phyloP scores from a whole-genome alignment of 495 filamentous ascomycete species.

The Chaetomium tenue region DNA sequence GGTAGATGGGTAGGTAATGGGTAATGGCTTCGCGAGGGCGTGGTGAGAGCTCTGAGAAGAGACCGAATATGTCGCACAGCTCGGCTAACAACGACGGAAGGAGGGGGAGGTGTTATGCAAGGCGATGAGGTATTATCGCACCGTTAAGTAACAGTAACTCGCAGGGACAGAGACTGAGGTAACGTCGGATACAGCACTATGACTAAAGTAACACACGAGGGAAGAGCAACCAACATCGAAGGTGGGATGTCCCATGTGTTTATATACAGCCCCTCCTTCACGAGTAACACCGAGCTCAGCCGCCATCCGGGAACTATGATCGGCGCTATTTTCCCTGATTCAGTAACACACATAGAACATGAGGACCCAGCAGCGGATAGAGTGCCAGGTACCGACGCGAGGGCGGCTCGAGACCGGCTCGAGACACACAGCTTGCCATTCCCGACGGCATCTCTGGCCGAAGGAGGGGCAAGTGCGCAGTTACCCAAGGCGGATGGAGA shows the following conservation, averaged over 20 bases:
- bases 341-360: not conserved
- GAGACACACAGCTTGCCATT: not conserved
- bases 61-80: not conserved
- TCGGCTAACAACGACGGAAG: not conserved
- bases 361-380: not conserved
- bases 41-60: not conserved
- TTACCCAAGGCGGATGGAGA: conserved; percentile 1
- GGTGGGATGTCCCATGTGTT: not conserved
- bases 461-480: not conserved
- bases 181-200: not conserved
- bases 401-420: too few relatives aligned
- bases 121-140: not conserved
- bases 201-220: not conserved
- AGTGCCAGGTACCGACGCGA: not conserved
- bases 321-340: not conserved
- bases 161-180: not conserved
- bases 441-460: not conserved
- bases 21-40: not conserved
- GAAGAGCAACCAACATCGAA: not conserved
- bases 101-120: not conserved
- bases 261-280: not conserved
- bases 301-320: not conserved
- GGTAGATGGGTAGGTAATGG: not conserved
- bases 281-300: not conserved
- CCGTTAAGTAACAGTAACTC: not conserved